phyloP scores from a whole-genome alignment of 768 basidiomycete species.

The Pulveroboletus sp. region DNA sequence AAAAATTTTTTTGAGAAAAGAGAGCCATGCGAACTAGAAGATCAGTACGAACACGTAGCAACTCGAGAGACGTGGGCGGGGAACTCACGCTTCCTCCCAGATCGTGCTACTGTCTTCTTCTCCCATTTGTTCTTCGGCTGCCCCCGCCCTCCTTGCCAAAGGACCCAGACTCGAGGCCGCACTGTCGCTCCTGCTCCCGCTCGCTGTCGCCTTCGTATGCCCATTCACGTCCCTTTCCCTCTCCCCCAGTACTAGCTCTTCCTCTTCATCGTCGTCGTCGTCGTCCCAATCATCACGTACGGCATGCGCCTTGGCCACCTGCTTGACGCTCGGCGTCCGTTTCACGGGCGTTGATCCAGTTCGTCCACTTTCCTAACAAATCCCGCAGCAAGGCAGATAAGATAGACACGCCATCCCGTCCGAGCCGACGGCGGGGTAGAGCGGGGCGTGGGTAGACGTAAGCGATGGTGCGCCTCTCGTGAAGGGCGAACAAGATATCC shows the following conservation, averaged over 20 bases:
- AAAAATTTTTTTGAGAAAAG: not conserved
- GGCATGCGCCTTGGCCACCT: not conserved
- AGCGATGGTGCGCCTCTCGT: slow-evolving; percentile 9
- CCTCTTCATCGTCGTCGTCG: slow-evolving; percentile 38
- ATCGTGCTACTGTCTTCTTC: slow-evolving; percentile 41
- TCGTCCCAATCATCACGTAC: slow-evolving; percentile 58
- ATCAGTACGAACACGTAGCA: slow-evolving; percentile 9
- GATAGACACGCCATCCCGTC: not conserved
- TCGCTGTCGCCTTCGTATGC: not conserved
- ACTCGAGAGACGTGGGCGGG: not conserved
- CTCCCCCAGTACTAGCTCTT: not conserved
- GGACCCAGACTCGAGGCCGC: not conserved
- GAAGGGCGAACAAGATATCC: not conserved
- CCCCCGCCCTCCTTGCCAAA: not conserved
- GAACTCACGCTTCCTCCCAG: slow-evolving; percentile 69
- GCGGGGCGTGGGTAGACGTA: slow-evolving; percentile 4
- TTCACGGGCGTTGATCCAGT: not conserved
- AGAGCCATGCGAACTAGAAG: slow-evolving; percentile 4
- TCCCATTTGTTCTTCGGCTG: not conserved
- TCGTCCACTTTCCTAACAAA: slow-evolving; percentile 4
- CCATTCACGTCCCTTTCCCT: not conserved
- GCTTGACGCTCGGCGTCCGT: slow-evolving; percentile 1
- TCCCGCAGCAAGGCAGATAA: not conserved
- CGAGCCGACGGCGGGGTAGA: no score
- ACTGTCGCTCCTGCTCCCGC: not conserved